phyloP scores from a whole-genome alignment of 768 basidiomycete genomes.

The Tricholoma sp. region DNA sequence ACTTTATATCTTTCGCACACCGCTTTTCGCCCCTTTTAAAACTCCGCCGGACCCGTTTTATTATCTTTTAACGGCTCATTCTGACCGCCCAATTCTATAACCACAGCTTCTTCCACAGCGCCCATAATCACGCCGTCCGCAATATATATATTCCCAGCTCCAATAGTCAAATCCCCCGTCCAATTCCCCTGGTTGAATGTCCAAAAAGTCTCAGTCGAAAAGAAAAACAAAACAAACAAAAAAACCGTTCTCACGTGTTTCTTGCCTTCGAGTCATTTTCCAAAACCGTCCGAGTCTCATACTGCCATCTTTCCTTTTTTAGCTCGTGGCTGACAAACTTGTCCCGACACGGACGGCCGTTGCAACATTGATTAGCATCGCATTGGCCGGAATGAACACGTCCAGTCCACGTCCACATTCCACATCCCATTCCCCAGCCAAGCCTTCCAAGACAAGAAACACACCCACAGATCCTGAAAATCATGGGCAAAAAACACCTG shows the following conservation, averaged over 20 bases:
- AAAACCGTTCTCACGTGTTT: too few relatives aligned
- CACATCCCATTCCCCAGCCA: too few relatives aligned
- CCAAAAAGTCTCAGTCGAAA: background rate
- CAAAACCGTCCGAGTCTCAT: background rate
- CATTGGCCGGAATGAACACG: too few relatives aligned
- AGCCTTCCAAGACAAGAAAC: too few relatives aligned
- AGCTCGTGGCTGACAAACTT: background rate
- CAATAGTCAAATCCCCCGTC: background rate
- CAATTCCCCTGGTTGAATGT: too few relatives aligned
- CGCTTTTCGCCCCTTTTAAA: constrained; percentile 10
- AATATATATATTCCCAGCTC: background rate
- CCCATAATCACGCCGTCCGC: background rate
- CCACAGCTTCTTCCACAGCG: background rate
- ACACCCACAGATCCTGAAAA: too few relatives aligned
- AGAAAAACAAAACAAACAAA: too few relatives aligned
- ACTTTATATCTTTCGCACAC: constrained; percentile 11
- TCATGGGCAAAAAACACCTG: too few relatives aligned
- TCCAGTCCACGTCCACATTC: background rate
- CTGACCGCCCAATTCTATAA: constrained; percentile 6
- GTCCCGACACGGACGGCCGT: background rate
- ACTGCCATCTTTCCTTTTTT: constrained; percentile 1
- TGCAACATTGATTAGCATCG: background rate
- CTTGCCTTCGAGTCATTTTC: background rate
- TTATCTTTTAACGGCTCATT: background rate
- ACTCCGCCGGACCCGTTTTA: constrained; percentile 16